phyloP scores from a whole-genome alignment of 148 eudicot species.

The Camellia granthamiana region DNA sequence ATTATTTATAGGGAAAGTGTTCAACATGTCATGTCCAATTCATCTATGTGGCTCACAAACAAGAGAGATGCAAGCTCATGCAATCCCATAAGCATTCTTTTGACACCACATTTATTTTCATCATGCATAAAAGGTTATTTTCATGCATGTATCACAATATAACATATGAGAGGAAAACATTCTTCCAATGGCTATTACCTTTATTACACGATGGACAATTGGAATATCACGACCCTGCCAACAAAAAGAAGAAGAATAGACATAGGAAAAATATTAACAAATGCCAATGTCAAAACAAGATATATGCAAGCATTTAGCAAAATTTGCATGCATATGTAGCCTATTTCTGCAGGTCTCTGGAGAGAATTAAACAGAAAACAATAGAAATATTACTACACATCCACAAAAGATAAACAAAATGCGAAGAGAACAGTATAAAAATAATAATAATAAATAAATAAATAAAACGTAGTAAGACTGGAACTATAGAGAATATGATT shows the following conservation, averaged over 20 bases:
- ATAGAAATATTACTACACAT: neutral
- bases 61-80: neutral
- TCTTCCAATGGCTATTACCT: constrained; percentile 41
- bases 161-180: neutral
- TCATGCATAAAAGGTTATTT: too few species aligned
- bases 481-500: neutral
- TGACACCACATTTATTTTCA: too few species aligned
- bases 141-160: too few species aligned
- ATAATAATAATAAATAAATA: too few species aligned
- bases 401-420: neutral
- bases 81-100: neutral
- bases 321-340: neutral
- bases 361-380: constrained; percentile 3
- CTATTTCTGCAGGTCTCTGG: neutral
- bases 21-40: too few species aligned
- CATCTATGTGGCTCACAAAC: neutral
- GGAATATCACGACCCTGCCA: constrained; percentile 72
- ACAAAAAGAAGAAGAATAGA: constrained; percentile 3
- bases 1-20: too few species aligned
- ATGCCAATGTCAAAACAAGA: neutral
- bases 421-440: neutral
- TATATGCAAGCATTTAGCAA: neutral
- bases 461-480: neutral
- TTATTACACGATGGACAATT: constrained; percentile 84
- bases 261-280: neutral